These are phyloP conservation scores for Termitomyces sp. DNA, from an alignment of 768 basidiomycete species.

Conservation along the genomic window DNA sequence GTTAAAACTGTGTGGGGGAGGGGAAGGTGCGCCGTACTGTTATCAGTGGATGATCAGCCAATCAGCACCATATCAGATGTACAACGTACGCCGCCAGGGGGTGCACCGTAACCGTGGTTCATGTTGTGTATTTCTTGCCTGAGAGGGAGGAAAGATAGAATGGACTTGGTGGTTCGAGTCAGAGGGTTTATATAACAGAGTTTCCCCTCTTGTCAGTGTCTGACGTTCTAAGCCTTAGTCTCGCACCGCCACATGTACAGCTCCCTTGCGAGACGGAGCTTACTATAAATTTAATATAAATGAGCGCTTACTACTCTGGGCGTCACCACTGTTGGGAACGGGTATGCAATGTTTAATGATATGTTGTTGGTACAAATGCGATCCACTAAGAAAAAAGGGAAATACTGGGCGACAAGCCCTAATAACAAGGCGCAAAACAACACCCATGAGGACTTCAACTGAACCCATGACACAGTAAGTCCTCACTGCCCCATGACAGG, in stretches of 20 bases:
- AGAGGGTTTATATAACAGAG: background rate
- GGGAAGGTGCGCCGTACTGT: constrained; percentile 19
- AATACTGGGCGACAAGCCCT: background rate
- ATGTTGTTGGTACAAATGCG: constrained; percentile 11
- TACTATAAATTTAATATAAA: no score
- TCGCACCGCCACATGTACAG: constrained; percentile 2
- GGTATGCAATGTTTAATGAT: constrained; percentile 9
- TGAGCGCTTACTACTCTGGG: background rate
- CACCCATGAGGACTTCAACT: background rate
- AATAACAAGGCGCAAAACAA: background rate
- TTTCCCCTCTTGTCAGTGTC: no score
- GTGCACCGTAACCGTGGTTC: background rate
- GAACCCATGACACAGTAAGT: background rate
- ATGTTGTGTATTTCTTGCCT: background rate
- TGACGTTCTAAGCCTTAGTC: no score
- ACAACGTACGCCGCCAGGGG: background rate
- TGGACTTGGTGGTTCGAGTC: background rate
- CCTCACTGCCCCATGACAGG: constrained; percentile 11
- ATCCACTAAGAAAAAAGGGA: constrained; percentile 5
- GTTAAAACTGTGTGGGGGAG: constrained; percentile 19
- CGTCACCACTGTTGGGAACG: background rate
- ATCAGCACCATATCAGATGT: background rate
- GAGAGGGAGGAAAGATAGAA: background rate
- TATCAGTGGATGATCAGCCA: background rate
- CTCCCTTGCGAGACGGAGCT: no score